Conservation (phyloP, 2,329 filamentous ascomycete species). For the Coniella vitis region DNA sequence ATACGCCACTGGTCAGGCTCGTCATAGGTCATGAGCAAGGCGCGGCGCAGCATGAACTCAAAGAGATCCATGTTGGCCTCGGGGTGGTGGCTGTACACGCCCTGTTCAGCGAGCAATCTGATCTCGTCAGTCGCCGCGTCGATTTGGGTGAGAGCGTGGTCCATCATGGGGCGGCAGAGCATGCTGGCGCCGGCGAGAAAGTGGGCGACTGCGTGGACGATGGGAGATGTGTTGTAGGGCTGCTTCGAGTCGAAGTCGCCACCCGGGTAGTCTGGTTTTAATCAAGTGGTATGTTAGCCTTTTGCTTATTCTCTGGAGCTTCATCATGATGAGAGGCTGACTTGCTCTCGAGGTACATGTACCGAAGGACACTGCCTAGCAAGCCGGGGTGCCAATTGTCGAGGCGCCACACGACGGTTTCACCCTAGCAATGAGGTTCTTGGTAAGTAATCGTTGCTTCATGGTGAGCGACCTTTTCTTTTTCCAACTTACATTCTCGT, state of each 20-base stretch:
- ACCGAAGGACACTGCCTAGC: constrained; percentile 20
- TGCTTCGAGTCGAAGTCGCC: constrained; percentile 11
- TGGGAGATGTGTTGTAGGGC: constrained; percentile 16
- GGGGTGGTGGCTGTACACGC: constrained; percentile 5
- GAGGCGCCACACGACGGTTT: constrained; percentile 5
- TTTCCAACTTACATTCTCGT: constrained; percentile 9
- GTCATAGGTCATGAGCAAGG: constrained; percentile 20
- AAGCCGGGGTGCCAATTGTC: constrained; percentile 15
- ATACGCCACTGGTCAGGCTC: constrained; percentile 19
- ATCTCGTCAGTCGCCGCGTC: constrained; percentile 43
- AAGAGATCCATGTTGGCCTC: constrained; percentile 17
- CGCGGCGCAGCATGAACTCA: constrained; percentile 18
- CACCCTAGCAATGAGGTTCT: neutral
- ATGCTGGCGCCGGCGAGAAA: constrained; percentile 23
- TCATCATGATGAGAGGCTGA: too few species aligned
- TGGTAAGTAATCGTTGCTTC: neutral
- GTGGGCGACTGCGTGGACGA: constrained; percentile 20
- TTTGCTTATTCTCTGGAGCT: too few species aligned
- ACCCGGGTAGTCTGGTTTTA: constrained; percentile 16
- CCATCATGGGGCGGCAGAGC: constrained; percentile 20
- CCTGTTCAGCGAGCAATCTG: constrained; percentile 22
- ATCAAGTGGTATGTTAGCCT: neutral
- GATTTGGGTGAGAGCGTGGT: constrained; percentile 47
- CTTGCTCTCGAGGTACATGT: constrained; percentile 24
- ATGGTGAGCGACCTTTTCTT: too few species aligned